Percentiles rank a stretch among this genome's conserved stretches.
These are phyloP conservation scores for Ogataea neopini DNA, from an alignment of 805 yeast species.

Conservation along the genomic window DNA sequence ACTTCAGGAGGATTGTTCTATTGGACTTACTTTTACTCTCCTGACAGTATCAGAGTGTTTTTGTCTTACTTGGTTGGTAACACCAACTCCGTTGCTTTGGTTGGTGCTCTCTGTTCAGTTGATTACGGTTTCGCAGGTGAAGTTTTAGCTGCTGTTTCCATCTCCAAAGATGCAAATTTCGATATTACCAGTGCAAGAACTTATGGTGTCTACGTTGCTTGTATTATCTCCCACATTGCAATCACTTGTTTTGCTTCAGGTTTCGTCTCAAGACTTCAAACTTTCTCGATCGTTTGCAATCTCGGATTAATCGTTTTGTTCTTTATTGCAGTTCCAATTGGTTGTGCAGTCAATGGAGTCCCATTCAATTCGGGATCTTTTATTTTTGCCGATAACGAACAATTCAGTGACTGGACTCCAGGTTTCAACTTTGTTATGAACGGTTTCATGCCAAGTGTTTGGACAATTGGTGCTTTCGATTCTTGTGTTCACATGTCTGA, in stretches of 20 bases:
- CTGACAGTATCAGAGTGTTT: constrained; percentile 38
- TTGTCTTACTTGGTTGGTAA: constrained; percentile 45
- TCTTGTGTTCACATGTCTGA: constrained; percentile 53
- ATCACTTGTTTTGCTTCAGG: constrained; percentile 42
- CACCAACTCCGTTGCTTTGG: constrained; percentile 45
- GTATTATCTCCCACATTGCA: constrained; percentile 40
- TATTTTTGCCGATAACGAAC: constrained; percentile 39
- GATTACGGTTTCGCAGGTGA: constrained; percentile 47
- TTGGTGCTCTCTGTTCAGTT: constrained; percentile 44
- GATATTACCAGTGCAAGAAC: constrained; percentile 39
- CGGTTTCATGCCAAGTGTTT: constrained; percentile 47
- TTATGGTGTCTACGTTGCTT: constrained; percentile 48
- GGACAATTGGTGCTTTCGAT: constrained; percentile 56
- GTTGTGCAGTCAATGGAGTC: constrained; percentile 31
- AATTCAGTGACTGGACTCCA: constrained; percentile 38
- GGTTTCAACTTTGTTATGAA: constrained; percentile 43
- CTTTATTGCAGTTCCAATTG: constrained; percentile 48
- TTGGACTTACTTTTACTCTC: constrained; percentile 46
- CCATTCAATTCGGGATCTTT: constrained; percentile 36
- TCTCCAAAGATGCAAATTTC: constrained; percentile 42
- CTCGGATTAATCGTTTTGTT: constrained; percentile 39
- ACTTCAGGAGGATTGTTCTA: constrained; percentile 66
- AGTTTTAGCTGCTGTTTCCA: constrained; percentile 43
- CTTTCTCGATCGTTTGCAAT: constrained; percentile 41
- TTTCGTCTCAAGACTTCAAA: constrained; percentile 42